Percentiles rank a stretch among this genome's conserved stretches.
Conservation (phyloP, 2,329 filamentous ascomycete genomes). For the Drechmeria coniospora region DNA sequence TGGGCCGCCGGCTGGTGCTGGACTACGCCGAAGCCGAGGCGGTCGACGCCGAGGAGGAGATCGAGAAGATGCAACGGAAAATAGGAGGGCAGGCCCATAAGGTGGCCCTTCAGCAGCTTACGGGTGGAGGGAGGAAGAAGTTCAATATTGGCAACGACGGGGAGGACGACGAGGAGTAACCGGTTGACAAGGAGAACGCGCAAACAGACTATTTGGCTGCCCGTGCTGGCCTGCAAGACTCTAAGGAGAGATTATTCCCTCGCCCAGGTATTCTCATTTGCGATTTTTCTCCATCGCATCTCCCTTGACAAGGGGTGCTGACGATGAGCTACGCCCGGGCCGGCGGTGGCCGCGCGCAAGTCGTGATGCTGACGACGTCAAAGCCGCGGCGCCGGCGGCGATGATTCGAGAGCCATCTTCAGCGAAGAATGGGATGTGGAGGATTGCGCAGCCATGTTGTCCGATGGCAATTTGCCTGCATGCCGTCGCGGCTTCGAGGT, state of each 20-base stretch:
- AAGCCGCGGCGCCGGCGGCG: too few species aligned
- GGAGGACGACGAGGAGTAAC: slow-evolving; percentile 32
- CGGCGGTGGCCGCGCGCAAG: too few species aligned
- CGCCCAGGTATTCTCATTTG: slow-evolving; percentile 3
- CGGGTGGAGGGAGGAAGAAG: slow-evolving; percentile 68
- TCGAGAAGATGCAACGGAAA: slow-evolving; percentile 94
- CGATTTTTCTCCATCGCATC: background rate
- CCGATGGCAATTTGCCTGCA: too few species aligned
- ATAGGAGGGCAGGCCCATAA: slow-evolving; percentile 81
- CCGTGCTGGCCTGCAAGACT: slow-evolving; percentile 4
- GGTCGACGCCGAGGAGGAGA: slow-evolving; percentile 86
- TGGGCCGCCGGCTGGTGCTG: slow-evolving; percentile 77
- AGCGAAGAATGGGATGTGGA: too few species aligned
- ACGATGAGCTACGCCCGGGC: too few species aligned
- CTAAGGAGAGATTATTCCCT: slow-evolving; percentile 2
- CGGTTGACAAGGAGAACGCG: background rate
- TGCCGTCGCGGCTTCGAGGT: too few species aligned
- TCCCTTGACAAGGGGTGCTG: slow-evolving; percentile 4
- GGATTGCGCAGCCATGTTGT: too few species aligned
- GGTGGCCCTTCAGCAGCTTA: slow-evolving; percentile 78
- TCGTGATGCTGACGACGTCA: too few species aligned
- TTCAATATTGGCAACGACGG: slow-evolving; percentile 69
- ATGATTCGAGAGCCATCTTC: too few species aligned
- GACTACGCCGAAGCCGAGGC: slow-evolving; percentile 84
- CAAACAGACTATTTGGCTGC: slow-evolving; percentile 7